Conservation (phyloP, 495 filamentous ascomycete species). For the Hypoxylon intermedium region DNA sequence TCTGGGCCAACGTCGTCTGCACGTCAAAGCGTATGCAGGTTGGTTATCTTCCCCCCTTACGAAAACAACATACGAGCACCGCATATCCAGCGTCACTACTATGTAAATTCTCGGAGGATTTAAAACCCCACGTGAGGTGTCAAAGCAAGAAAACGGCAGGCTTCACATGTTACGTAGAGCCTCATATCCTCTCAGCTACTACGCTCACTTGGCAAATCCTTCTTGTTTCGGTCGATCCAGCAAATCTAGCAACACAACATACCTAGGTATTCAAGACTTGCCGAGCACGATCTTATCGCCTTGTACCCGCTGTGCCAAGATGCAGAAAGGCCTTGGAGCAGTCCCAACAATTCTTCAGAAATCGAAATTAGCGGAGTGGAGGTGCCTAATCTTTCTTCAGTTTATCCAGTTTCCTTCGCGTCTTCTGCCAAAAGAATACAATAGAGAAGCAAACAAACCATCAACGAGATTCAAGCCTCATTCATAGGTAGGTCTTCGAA, state of each 20-base stretch:
- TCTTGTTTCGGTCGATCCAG: not conserved
- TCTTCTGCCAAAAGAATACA: not conserved
- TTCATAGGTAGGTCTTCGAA: not conserved
- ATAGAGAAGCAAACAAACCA: not conserved
- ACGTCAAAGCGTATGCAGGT: conserved; percentile 20
- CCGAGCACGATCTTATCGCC: not conserved
- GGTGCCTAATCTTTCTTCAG: no score
- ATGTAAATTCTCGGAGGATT: conserved; percentile 1
- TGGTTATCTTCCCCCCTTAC: not conserved
- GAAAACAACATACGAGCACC: conserved; percentile 5
- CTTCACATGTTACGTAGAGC: conserved; percentile 4
- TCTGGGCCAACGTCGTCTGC: not conserved
- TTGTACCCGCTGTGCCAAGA: not conserved
- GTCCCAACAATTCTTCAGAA: no score
- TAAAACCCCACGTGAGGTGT: not conserved
- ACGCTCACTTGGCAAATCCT: not conserved
- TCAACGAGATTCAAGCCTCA: not conserved
- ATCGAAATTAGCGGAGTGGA: no score
- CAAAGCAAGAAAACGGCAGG: not conserved
- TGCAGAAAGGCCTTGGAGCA: not conserved
- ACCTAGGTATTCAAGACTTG: not conserved
- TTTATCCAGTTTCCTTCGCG: not conserved
- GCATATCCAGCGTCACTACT: conserved; percentile 1
- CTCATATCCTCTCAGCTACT: conserved; percentile 10
- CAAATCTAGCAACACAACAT: not conserved